Conservation (phyloP, 2,329 filamentous ascomycete species). For the Colletotrichum euphorbiae region DNA sequence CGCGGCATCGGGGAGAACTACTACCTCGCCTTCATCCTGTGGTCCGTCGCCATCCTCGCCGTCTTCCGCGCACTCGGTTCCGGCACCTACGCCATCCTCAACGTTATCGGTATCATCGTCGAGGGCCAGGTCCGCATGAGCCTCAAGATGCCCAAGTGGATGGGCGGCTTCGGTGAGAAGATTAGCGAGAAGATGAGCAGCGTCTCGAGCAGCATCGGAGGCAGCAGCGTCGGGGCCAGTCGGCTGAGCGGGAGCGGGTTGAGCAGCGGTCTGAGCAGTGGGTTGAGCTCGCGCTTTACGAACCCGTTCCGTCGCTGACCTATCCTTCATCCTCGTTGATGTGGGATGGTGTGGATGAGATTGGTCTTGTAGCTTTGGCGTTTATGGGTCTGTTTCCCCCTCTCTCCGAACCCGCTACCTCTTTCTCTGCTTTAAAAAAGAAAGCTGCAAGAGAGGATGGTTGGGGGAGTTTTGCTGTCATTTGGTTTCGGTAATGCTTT, state of each 20-base stretch:
- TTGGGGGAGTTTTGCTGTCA: not conserved
- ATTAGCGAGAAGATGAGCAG: constrained; percentile 63
- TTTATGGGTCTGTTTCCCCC: not conserved
- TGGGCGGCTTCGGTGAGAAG: constrained; percentile 58
- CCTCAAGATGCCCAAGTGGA: constrained; percentile 65
- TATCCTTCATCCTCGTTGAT: not conserved
- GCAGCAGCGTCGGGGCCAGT: constrained; percentile 43
- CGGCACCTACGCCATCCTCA: constrained; percentile 84
- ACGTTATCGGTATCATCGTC: constrained; percentile 84
- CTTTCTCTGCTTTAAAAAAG: not conserved
- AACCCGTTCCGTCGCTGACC: constrained; percentile 30
- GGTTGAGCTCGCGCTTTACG: constrained; percentile 14
- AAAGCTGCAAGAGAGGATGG: not conserved
- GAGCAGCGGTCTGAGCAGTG: constrained; percentile 23
- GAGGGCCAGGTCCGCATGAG: constrained; percentile 80
- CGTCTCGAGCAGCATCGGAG: constrained; percentile 57
- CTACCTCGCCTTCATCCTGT: constrained; percentile 93
- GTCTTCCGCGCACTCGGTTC: constrained; percentile 88
- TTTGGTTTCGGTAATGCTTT: no score
- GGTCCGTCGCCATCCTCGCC: constrained; percentile 87
- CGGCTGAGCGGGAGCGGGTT: constrained; percentile 43
- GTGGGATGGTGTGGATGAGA: not conserved
- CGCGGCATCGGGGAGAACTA: constrained; percentile 82
- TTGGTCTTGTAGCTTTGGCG: constrained; percentile 31
- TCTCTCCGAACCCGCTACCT: not conserved